Conservation (phyloP, 257 asterid genomes). For the Penstemon barbatus region DNA sequence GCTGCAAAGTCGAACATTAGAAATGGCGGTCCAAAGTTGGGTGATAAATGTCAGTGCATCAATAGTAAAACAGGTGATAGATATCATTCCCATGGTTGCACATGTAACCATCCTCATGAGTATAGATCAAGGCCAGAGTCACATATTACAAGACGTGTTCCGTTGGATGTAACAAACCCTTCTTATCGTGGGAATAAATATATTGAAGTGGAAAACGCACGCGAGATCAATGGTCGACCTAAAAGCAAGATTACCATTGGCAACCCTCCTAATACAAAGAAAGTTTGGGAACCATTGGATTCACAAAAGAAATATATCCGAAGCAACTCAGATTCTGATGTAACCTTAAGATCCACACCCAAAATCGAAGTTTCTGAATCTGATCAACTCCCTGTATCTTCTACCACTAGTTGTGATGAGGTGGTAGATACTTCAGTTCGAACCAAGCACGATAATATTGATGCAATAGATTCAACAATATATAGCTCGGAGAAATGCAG, state of each 20-base stretch:
- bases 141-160: conserved; percentile 40
- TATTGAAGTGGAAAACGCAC: conserved; percentile 47
- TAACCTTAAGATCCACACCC: conserved; percentile 55
- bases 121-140: conserved; percentile 60
- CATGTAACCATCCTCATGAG: conserved; percentile 65
- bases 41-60: conserved; percentile 52
- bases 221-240: conserved; percentile 56
- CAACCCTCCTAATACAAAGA: conserved; percentile 52
- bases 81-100: conserved; percentile 58
- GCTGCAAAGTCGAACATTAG: conserved; percentile 54
- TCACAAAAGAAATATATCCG: conserved; percentile 65
- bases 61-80: conserved; percentile 51
- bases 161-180: conserved; percentile 63
- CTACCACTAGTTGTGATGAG: conserved; percentile 51
- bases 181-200: conserved; percentile 54
- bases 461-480: conserved; percentile 31
- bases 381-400: conserved; percentile 50
- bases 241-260: conserved; percentile 51
- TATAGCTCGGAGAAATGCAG: conserved; percentile 30
- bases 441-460: conserved; percentile 40
- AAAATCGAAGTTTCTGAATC: conserved; percentile 55
- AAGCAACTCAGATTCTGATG: conserved; percentile 70
- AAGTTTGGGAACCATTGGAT: conserved; percentile 98
- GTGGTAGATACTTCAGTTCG: conserved; percentile 45
- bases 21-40: conserved; percentile 53